Conservation (phyloP, 83 land plant species). For the Picea abies region DNA sequence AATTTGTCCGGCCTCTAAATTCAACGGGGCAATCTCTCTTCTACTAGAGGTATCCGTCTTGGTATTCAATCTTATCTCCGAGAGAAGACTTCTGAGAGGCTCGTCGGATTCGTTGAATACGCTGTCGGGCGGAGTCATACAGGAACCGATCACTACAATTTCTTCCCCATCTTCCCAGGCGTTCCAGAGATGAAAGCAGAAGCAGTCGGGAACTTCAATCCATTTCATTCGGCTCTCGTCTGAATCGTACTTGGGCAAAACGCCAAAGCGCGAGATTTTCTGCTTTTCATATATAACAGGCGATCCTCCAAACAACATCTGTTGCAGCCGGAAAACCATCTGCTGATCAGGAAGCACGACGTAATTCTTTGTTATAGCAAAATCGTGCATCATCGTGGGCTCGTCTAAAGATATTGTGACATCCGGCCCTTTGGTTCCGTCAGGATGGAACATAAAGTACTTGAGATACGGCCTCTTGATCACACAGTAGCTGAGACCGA, state of each 20-base stretch:
- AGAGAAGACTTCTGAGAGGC: conserved; percentile 41
- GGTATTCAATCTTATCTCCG: conserved; percentile 58
- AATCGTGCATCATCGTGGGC: conserved; percentile 70
- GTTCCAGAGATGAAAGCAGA: conserved; percentile 77
- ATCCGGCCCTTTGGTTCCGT: conserved; percentile 47
- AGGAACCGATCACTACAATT: conserved; percentile 72
- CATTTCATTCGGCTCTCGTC: conserved; percentile 36
- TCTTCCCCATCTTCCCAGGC: conserved; percentile 70
- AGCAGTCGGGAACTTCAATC: conserved; percentile 64
- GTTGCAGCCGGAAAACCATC: conserved; percentile 43
- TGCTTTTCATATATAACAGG: conserved; percentile 44
- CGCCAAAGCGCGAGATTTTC: conserved; percentile 52
- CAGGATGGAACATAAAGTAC: conserved; percentile 43
- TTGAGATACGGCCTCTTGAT: conserved; percentile 42
- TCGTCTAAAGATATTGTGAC: conserved; percentile 38
- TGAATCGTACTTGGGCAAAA: conserved; percentile 43
- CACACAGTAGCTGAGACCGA: conserved; percentile 65
- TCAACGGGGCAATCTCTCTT: conserved; percentile 42
- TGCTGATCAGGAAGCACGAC: conserved; percentile 69
- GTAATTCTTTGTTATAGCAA: conserved; percentile 51
- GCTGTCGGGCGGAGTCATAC: conserved; percentile 80
- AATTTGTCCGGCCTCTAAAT: conserved; percentile 76
- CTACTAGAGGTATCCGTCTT: conserved; percentile 56
- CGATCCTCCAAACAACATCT: conserved; percentile 53
- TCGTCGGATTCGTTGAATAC: conserved; percentile 53